phyloP scores from a whole-genome alignment of 2,329 filamentous ascomycete species.

The Kalmusia sp. region DNA sequence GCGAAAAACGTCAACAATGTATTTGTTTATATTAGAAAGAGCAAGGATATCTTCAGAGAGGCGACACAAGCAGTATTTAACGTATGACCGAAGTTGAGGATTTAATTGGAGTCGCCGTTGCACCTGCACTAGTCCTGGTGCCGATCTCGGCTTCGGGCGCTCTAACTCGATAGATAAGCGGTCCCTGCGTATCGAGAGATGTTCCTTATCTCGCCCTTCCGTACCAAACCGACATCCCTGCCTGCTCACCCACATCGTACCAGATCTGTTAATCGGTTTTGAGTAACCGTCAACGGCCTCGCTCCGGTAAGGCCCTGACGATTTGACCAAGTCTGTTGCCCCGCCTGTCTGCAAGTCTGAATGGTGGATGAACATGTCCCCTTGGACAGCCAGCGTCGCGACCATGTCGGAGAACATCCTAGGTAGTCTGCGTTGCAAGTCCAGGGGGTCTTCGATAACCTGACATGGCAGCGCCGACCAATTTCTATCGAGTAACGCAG shows the following conservation, averaged over 20 bases:
- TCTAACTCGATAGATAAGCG: constrained; percentile 9
- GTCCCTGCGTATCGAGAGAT: constrained; percentile 11
- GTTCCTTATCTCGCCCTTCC: constrained; percentile 19
- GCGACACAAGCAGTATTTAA: background rate
- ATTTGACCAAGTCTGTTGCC: background rate
- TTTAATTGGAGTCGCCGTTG: constrained; percentile 26
- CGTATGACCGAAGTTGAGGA: background rate
- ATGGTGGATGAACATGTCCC: constrained; percentile 2
- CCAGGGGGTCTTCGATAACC: constrained; percentile 34
- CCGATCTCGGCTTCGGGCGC: constrained; percentile 25
- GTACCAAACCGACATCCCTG: background rate
- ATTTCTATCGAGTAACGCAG: constrained; percentile 45
- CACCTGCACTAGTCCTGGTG: constrained; percentile 36
- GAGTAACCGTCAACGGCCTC: background rate
- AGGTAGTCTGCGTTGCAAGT: constrained; percentile 24
- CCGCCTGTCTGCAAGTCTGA: background rate
- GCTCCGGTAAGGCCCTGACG: background rate
- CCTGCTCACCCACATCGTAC: background rate
- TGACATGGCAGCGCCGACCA: constrained; percentile 30
- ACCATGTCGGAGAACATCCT: constrained; percentile 19
- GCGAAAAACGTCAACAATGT: background rate
- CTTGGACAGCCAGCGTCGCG: constrained; percentile 9
- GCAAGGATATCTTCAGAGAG: background rate
- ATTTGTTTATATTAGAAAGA: background rate
- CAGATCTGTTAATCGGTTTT: background rate